A percentile compares a stretch with the other conserved stretches of the same genome.
Conservation (phyloP, 1,284 basidiomycete species). For the Testicularia cyperi region DNA sequence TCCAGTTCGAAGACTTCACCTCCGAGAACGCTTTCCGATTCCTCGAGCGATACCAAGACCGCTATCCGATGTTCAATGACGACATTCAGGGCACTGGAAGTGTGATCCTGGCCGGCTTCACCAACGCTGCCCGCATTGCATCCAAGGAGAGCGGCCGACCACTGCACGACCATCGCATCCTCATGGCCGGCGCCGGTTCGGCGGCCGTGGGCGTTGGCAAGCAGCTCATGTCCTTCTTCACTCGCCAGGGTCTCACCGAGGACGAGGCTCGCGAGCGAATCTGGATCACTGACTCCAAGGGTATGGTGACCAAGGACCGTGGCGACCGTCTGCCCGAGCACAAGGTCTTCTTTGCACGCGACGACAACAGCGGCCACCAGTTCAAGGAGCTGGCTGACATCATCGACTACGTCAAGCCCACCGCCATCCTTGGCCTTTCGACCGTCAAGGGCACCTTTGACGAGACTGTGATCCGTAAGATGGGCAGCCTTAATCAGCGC, state of each 20-base stretch:
- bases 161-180: slow-evolving; percentile 76
- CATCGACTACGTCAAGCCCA: slow-evolving; percentile 82
- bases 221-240: slow-evolving; percentile 59
- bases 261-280: slow-evolving; percentile 54
- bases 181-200: slow-evolving; percentile 87
- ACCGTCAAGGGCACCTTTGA: slow-evolving; percentile 83
- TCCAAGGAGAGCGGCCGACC: slow-evolving; percentile 72
- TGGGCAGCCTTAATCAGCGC: slow-evolving; percentile 80
- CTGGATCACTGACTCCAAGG: slow-evolving; percentile 58
- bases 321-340: slow-evolving; percentile 52
- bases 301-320: slow-evolving; percentile 55
- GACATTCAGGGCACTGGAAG: slow-evolving; percentile 69
- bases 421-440: slow-evolving; percentile 85
- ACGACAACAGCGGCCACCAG: slow-evolving; percentile 54
- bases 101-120: slow-evolving; percentile 85
- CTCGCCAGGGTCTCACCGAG: slow-evolving; percentile 45
- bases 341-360: slow-evolving; percentile 54
- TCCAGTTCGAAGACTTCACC: slow-evolving; percentile 75
- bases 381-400: slow-evolving; percentile 70
- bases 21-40: slow-evolving; percentile 58
- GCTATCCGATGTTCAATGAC: slow-evolving; percentile 68
- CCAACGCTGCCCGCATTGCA: slow-evolving; percentile 80
- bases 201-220: slow-evolving; percentile 73
- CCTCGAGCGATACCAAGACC: slow-evolving; percentile 55
- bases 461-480: slow-evolving; percentile 72